Evolutionary conservation across 768 basidiomycete species (phyloP), one percentile per base, ranked within the genome.

Genomic region (Trametes meyenii): DNA sequence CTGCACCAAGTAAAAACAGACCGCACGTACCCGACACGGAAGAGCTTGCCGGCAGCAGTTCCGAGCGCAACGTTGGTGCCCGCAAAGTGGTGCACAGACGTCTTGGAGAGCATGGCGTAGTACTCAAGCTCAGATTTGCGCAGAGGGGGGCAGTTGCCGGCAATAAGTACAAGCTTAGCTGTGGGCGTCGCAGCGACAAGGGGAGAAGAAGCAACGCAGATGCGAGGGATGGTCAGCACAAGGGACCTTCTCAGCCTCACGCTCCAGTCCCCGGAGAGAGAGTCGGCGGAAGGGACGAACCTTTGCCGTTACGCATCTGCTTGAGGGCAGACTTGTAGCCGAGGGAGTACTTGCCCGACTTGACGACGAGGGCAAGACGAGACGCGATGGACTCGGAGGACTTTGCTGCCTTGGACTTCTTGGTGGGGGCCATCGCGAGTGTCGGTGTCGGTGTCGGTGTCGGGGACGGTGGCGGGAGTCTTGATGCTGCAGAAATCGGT

Each of bases 101-200:
- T 98, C 84, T 99, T 99, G 69, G 95, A 97, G 75, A 99, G 85
- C 96, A 97, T 97, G 80, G 95, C 97, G 75, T 98, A 99, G 84
- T 98, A 99, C 83, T 99, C 97, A 61, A 99, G 85, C 84, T 99
- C 97, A 63, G 96, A 98, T 78, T 97, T 97, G 78, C 97, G 94
- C 65, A 99, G 87, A 65, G 97, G 97, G 60, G 97, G 97, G 82
- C 95, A 97, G 82, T 99, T 99, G 69, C 94, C 96, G 72, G 96
- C 94, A 74, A 99, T 97, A 77, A 99, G 81, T 74, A 99, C 90
- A 69, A 99, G 93, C 81, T 97, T 98, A 78, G 96, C 96, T 99
- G 73, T 57, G 63, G 23, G 61, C n/a, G 35, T 35, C 21, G 26
- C 29, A 33, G 55, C 26, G 26, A 33, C 39, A 50, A 29, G 16